These are phyloP conservation scores for Lichtheimia ramosa DNA, from an alignment of 371 early-diverging fungal genomes.

Conservation along the genomic window DNA sequence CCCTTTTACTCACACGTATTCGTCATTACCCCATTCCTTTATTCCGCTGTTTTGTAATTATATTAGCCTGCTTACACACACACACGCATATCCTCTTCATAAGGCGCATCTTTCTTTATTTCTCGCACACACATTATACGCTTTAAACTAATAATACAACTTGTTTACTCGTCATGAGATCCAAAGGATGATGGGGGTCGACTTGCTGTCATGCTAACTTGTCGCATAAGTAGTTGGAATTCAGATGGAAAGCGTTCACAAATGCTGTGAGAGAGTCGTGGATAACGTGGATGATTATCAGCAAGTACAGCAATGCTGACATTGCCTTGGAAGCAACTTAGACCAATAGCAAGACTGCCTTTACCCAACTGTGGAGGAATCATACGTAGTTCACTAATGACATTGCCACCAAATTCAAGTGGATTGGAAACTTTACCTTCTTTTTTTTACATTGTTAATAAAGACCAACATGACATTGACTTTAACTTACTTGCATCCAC, in stretches of 20 bases:
- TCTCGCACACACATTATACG: too few species aligned
- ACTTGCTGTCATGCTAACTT: constrained; percentile 25
- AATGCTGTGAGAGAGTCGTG: constrained; percentile 20
- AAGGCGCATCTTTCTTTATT: too few species aligned
- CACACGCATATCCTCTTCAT: too few species aligned
- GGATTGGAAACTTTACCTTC: constrained; percentile 16
- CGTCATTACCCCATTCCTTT: neutral
- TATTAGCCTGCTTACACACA: too few species aligned
- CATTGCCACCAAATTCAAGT: constrained; percentile 33
- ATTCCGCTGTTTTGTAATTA: too few species aligned
- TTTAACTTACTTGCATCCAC: too few species aligned
- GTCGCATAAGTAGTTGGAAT: constrained; percentile 28
- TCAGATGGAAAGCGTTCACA: constrained; percentile 25
- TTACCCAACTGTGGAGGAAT: constrained; percentile 38
- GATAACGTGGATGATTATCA: constrained; percentile 26
- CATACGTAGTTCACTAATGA: constrained; percentile 20
- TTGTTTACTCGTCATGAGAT: too few species aligned
- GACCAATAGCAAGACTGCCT: constrained; percentile 34
- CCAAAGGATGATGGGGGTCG: neutral
- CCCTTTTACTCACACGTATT: neutral
- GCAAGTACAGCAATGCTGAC: constrained; percentile 30
- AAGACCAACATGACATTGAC: too few species aligned
- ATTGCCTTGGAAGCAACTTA: constrained; percentile 32
- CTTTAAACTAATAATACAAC: too few species aligned
- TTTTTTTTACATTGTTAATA: too few species aligned